Percentiles rank a stretch among this genome's conserved stretches.
These are phyloP conservation scores for Apiospora kogelbergensis DNA, from an alignment of 2,329 filamentous ascomycete genomes.

Conservation along the genomic window DNA sequence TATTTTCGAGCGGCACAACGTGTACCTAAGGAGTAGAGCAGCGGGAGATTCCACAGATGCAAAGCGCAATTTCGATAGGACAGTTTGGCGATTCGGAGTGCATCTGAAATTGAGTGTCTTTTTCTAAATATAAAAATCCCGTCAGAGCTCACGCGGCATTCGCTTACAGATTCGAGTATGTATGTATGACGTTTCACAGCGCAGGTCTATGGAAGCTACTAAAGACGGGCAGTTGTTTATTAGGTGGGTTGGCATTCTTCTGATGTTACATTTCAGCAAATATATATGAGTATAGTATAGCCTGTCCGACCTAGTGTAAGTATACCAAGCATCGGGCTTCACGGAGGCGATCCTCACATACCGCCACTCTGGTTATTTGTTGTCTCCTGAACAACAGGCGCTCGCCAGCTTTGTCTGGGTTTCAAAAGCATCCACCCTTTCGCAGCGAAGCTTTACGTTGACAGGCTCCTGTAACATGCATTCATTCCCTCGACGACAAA, in stretches of 20 bases:
- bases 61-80: constrained; percentile 45
- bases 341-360: neutral
- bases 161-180: neutral
- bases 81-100: constrained; percentile 52
- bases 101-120: constrained; percentile 35
- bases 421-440: neutral
- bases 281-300: neutral
- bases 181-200: neutral
- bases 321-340: neutral
- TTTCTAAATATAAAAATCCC: neutral
- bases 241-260: neutral
- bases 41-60: constrained; percentile 35
- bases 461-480: neutral
- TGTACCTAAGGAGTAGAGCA: constrained; percentile 26
- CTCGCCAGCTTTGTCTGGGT: neutral
- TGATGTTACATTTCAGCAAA: neutral
- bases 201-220: neutral
- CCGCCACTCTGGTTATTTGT: neutral
- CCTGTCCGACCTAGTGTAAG: too few relatives aligned
- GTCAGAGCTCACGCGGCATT: neutral
- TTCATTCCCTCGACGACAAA: neutral
- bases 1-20: neutral
- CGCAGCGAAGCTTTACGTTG: neutral
- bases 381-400: neutral
- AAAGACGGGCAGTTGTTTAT: neutral